Percentiles rank a stretch among this genome's conserved stretches.
These are phyloP conservation scores for Aegilops sharonensis DNA, from an alignment of 176 grass and related monocot species.

Conservation along the genomic window DNA sequence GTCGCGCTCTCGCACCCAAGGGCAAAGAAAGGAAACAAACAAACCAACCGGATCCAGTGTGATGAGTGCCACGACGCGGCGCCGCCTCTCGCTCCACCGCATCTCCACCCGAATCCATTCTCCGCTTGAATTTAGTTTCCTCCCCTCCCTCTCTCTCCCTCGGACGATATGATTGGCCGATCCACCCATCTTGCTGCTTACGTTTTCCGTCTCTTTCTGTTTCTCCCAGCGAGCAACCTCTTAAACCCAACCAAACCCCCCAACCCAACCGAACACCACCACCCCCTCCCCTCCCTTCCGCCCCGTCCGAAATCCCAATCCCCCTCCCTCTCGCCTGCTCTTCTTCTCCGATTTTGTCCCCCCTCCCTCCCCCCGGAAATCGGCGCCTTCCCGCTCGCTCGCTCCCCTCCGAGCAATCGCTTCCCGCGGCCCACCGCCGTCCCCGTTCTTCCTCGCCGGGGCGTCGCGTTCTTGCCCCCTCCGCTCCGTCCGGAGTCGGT, in stretches of 20 bases:
- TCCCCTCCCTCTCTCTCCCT: not conserved
- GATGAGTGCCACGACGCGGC: not conserved
- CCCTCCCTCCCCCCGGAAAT: not conserved
- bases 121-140: not conserved
- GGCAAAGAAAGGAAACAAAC: no score
- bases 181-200: slow-evolving; percentile 3
- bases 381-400: not conserved
- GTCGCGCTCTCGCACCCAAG: no score
- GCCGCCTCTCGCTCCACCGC: not conserved
- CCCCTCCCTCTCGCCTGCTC: not conserved
- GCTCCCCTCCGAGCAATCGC: not conserved
- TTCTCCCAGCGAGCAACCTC: not conserved
- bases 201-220: not conserved
- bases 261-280: not conserved
- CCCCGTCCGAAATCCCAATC: slow-evolving; percentile 14
- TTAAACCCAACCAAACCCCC: slow-evolving; percentile 23
- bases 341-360: not conserved
- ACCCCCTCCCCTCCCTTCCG: not conserved
- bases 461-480: not conserved
- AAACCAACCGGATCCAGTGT: no score
- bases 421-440: not conserved
- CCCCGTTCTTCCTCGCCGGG: not conserved
- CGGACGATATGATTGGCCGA: not conserved
- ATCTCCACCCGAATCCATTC: not conserved
- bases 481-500: not conserved